Evolutionary conservation across 2,329 filamentous ascomycete genomes (phyloP), one percentile per base, ranked within the genome.

Genomic region (Aspergillus cejpii): DNA sequence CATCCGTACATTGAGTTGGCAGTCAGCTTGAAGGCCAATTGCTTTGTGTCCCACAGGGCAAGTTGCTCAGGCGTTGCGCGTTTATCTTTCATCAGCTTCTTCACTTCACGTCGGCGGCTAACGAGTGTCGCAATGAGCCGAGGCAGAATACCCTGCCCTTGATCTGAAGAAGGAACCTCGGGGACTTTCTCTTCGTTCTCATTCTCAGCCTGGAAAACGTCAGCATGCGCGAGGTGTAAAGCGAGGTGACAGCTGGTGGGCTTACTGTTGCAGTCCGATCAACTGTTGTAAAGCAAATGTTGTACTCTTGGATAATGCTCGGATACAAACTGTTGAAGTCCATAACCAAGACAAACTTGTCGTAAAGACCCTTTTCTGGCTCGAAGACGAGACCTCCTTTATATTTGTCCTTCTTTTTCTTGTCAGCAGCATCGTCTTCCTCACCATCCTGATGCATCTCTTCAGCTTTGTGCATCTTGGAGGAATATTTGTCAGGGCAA

Each of bases 1-100:
- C 92, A 98, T 56, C 92, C 92, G 67, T 98, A 98, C 94, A 98
- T 98, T 54, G 91, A 97, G 72, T 98, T 98, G 61, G 92, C 92
- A 34, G 94, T 98, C 41, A 98, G 80, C 71, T 98, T 98, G 60
- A 98, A 72, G 21, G 92, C 94, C 65, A 95, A 76, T 68, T 98
- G 92, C 71, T 95, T 97, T 62, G 96, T 97, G 55, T 98, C 92
- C 90, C 91, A 98, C 0, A 91, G 89, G 3, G 89, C 85, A 44
- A 94, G 78, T 65, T 98, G 79, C 60, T 97, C 90, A 0, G 83
- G 63, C 0, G 88, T 94, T 3, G 91, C 90, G 46, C 74, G 81
- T 65, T 90, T 94, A 65, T 88, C 83, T 67, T 97, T 98, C 94
- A 98, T 98, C 44, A 97, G 75, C 54, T 84, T 86, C 74, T 98